phyloP scores from a whole-genome alignment of 306 rosid species.

The Datisca glomerata region DNA sequence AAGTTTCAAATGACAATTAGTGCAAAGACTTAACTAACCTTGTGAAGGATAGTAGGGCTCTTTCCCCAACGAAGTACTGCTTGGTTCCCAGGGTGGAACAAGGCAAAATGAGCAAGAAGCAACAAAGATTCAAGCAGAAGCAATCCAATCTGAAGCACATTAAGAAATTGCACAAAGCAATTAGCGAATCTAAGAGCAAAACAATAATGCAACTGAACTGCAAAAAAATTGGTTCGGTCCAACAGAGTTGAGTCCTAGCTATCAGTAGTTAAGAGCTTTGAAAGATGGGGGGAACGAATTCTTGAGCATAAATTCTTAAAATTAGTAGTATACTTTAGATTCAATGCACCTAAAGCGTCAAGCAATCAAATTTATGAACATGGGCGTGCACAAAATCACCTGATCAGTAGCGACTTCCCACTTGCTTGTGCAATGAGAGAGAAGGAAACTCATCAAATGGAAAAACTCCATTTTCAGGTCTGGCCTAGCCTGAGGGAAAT shows the following conservation, averaged over 20 bases:
- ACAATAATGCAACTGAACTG: background rate
- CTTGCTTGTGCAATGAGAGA: slow-evolving; percentile 80
- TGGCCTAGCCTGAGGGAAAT: slow-evolving; percentile 65
- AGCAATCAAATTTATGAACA: no score
- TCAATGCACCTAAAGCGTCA: no score
- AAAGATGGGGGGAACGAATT: no score
- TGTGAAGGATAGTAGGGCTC: slow-evolving; percentile 92
- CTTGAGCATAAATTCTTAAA: no score
- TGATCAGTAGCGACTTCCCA: slow-evolving; percentile 82
- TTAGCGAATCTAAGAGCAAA: no score
- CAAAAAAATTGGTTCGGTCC: no score
- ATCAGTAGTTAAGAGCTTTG: no score
- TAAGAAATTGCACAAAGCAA: slow-evolving; percentile 5
- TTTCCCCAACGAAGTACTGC: slow-evolving; percentile 98
- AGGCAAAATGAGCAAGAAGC: slow-evolving; percentile 83
- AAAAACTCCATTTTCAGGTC: slow-evolving; percentile 96
- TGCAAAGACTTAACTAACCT: slow-evolving; percentile 47
- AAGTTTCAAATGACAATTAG: no score
- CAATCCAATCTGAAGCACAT: slow-evolving; percentile 54
- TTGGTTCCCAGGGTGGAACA: slow-evolving; percentile 87
- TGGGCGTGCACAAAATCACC: slow-evolving; percentile 25
- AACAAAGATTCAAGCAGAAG: slow-evolving; percentile 77
- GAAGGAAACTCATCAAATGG: slow-evolving; percentile 91
- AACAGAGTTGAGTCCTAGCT: no score
- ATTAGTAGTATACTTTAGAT: no score